These are phyloP conservation scores for Hemisphaericaspora subhashii DNA, from an alignment of 1,139 yeast species.

Conservation along the genomic window DNA sequence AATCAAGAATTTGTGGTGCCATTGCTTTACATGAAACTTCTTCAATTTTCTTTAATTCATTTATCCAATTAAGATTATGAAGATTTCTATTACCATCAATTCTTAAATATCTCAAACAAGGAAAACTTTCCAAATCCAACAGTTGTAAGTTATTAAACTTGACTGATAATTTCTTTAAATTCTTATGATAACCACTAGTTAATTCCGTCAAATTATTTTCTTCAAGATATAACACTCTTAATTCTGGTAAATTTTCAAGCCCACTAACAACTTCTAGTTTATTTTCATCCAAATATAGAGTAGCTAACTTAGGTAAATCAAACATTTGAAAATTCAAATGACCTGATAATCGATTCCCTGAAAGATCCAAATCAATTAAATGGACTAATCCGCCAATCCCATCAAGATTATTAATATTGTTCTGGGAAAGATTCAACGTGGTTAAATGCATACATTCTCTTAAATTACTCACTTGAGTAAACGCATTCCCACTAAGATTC, in stretches of 20 bases:
- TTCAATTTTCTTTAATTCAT: constrained; percentile 36
- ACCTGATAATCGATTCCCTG: constrained; percentile 44
- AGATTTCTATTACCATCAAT: constrained; percentile 44
- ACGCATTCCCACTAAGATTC: constrained; percentile 37
- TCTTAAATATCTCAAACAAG: constrained; percentile 44
- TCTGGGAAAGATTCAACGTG: constrained; percentile 31
- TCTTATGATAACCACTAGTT: constrained; percentile 20
- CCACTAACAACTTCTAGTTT: constrained; percentile 32
- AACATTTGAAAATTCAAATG: constrained; percentile 35
- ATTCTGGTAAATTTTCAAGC: constrained; percentile 32
- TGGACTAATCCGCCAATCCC: constrained; percentile 44
- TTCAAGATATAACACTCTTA: constrained; percentile 44
- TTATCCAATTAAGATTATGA: constrained; percentile 25
- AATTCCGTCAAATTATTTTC: constrained; percentile 39
- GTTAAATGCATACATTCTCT: constrained; percentile 38
- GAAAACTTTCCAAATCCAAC: constrained; percentile 35
- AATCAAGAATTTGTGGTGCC: constrained; percentile 19
- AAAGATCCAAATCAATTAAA: constrained; percentile 40
- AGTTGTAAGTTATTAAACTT: constrained; percentile 37
- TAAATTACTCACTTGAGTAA: constrained; percentile 35
- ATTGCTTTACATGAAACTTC: constrained; percentile 46
- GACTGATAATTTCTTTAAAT: constrained; percentile 44
- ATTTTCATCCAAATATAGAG: constrained; percentile 47
- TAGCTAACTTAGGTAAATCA: constrained; percentile 42
- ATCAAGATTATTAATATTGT: constrained; percentile 31